Base-by-base conservation (phyloP, 2,329 filamentous ascomycete species). In the Aspergillus viridinutans region DNA sequence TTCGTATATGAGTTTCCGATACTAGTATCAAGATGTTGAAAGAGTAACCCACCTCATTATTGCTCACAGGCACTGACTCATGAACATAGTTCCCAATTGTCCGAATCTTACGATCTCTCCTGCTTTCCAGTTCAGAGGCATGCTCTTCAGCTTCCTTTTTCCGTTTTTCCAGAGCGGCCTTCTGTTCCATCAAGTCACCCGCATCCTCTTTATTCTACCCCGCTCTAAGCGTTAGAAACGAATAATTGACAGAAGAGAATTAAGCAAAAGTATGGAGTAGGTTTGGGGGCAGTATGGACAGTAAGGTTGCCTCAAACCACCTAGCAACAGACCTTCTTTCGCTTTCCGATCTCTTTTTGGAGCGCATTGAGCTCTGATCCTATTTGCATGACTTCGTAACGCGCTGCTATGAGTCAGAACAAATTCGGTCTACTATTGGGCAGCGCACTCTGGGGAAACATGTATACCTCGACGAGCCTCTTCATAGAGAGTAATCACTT, bases 51-150 rank as follows among this genome's bases (percentile, higher is more conserved):
- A 86, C 84, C 81, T 96, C 92, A 71, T 90, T 90, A 70, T 92
- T 83, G 76, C 87, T 90, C 62, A 94, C 79, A 10, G 90, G 90
- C 8, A 96, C 92, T 17, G 89, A 90, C 26, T 90, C 86, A 78
- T 97, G 92, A 54, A 99, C 94, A 74, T 92, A 86, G 76, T 96
- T 96, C 63, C 91, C 94, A 65, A 99, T 89, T 1, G 85, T 87
- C 75, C 88, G 90, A 67, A 92, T 85, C 79, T 96, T 95, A 67
- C 81, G 82, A 70, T 89, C 86, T 60, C 97, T 81, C 47, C 84
- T 78, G 52, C 80, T 78, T 60, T 94, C 88, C 77, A 96, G 96
- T 72, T 89, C 84, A 17, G 81, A 80, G 2, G 92, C 92, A 56
- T 83, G 78, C 35, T 91, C 88, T 65, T 92, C 85, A 58, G 92